Evolutionary conservation across 306 rosid species (phyloP).

Genomic region (Glycine soja): DNA sequence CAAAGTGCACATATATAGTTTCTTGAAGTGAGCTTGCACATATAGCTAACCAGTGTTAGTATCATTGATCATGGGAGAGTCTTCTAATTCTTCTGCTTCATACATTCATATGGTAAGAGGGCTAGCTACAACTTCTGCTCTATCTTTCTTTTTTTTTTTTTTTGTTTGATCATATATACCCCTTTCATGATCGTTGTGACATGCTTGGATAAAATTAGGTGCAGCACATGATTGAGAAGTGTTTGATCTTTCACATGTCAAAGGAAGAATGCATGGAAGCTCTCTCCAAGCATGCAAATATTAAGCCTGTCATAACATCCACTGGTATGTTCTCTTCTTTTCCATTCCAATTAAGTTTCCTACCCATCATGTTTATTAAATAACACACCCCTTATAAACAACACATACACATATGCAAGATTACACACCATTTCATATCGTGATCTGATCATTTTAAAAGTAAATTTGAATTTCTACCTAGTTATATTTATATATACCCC

Average conservation of each 20-base stretch:
- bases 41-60: background rate
- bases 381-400: background rate
- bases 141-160: background rate
- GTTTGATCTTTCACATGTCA: slow-evolving; percentile 83
- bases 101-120: slow-evolving; percentile 84
- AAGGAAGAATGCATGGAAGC: slow-evolving; percentile 96
- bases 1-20: background rate
- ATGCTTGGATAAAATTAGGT: slow-evolving; percentile 54
- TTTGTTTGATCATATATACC: background rate
- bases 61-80: slow-evolving; percentile 68
- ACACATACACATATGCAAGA: background rate
- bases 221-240: slow-evolving; percentile 95
- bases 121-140: background rate
- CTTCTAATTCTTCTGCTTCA: slow-evolving; percentile 84
- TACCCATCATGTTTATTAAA: background rate
- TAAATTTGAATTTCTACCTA: too few relatives aligned
- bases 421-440: background rate
- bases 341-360: background rate
- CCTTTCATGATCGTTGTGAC: too few relatives aligned
- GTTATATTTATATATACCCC: background rate
- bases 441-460: too few relatives aligned
- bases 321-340: slow-evolving; percentile 61
- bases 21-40: background rate
- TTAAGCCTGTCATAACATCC: slow-evolving; percentile 84
- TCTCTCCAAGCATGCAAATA: slow-evolving; percentile 86